These are phyloP conservation scores for Lentinula aciculospora DNA, from an alignment of 768 basidiomycete species.

Conservation along the genomic window DNA sequence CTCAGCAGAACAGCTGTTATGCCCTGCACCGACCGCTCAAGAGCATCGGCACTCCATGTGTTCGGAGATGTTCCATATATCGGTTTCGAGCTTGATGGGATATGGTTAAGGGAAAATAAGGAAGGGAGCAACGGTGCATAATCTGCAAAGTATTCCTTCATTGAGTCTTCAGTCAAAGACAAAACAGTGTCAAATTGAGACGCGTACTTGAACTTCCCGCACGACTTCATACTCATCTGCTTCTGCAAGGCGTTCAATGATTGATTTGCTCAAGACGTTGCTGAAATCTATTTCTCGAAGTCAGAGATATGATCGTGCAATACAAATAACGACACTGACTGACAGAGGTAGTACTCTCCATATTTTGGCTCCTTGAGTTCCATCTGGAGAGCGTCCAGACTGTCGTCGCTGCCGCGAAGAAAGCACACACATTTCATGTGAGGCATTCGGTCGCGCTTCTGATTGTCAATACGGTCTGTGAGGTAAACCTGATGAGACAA, in stretches of 20 bases:
- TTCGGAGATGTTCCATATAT: constrained; percentile 70
- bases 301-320: constrained; percentile 15
- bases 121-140: constrained; percentile 84
- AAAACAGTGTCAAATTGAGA: neutral
- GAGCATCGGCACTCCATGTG: constrained; percentile 67
- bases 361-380: constrained; percentile 91
- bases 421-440: constrained; percentile 99
- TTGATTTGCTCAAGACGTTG: constrained; percentile 82
- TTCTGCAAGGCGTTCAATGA: constrained; percentile 89
- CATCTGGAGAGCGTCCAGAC: constrained; percentile 73
- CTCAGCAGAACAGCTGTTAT: constrained; percentile 85
- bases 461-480: constrained; percentile 97
- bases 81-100: constrained; percentile 54
- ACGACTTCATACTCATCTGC: constrained; percentile 97
- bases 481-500: constrained; percentile 96
- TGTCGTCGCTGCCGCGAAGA: constrained; percentile 75
- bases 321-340: constrained; percentile 40
- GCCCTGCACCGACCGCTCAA: constrained; percentile 76
- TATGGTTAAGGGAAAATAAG: constrained; percentile 82
- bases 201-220: constrained; percentile 85
- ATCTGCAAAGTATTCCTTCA: constrained; percentile 96
- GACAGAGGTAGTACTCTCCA: constrained; percentile 98
- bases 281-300: constrained; percentile 79
- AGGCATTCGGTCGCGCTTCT: constrained; percentile 82
- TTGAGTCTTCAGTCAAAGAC: constrained; percentile 3